Evolutionary conservation across 2,329 filamentous ascomycete genomes (phyloP), one percentile per base, ranked within the genome.

Genomic region (Furcasterigmium sp.): DNA sequence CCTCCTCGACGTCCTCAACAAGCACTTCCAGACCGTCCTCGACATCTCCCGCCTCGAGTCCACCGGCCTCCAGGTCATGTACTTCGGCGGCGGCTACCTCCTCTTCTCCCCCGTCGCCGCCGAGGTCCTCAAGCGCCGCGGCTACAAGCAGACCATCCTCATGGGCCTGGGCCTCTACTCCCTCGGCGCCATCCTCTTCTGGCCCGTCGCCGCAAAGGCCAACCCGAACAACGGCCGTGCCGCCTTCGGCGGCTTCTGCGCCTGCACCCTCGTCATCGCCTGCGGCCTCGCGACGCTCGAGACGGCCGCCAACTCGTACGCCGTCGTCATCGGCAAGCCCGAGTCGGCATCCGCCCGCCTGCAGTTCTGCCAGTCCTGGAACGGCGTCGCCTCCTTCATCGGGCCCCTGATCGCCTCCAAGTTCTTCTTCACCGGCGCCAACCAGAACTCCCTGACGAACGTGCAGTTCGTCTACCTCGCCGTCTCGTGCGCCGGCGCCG

Each of bases 381-480:
- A 78, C 47, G 75, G 70, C 5, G 65, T 77, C 35, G 75, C 73
- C 5, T 75, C 73, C 2, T 70, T 76, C 35, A 49, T 89, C 30
- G 84, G 84, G 0, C 85, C 86, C 2, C 77, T 88, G 0, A 69
- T 90, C 8, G 86, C 83, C 35, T 84, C 82, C 2, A 82, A 83
- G 46, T 83, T 85, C 44, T 85, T 90, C 64, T 90, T 90, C 66
- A 67, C 67, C 4, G 69, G 64, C 19, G 62, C 69, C n/a, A 65
- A 78, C 42, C 68, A 75, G 9, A 61, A 64, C 3, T 78, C 79
- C 1, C 68, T 88, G 3, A 70, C 72, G 50, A 81, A 82, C 44
- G 85, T 90, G 2, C 84, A 90, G 61, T 90, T 82, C 79, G 82
- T 87, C 1, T 90, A 90, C 52, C 74, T 87, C 4, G 78, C 80